Percentiles rank a stretch among this genome's conserved stretches.
Conservation (phyloP, 805 yeast genomes). For the Pichia ethanolica region DNA sequence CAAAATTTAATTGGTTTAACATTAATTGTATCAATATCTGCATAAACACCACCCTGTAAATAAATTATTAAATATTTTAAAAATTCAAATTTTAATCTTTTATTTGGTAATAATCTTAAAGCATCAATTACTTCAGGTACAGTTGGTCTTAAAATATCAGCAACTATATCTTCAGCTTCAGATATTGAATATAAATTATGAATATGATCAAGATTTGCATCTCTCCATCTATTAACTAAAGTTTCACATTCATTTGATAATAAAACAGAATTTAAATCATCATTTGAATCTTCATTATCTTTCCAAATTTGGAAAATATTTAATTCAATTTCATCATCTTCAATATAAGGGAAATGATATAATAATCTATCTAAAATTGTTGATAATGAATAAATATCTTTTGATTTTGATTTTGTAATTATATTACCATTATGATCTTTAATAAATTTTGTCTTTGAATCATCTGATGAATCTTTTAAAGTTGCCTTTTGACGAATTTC, state of each 20-base stretch:
- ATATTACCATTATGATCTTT: slow-evolving; percentile 5
- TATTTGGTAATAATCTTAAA: slow-evolving; percentile 43
- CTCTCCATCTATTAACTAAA: slow-evolving; percentile 29
- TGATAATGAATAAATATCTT: slow-evolving; percentile 23
- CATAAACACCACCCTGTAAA: slow-evolving; percentile 52
- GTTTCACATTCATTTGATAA: slow-evolving; percentile 23
- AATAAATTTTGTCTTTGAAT: neutral
- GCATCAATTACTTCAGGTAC: slow-evolving; percentile 49
- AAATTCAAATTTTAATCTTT: slow-evolving; percentile 44
- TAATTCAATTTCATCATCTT: slow-evolving; percentile 21
- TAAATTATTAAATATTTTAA: slow-evolving; percentile 45
- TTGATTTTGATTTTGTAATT: slow-evolving; percentile 16
- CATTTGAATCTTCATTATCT: slow-evolving; percentile 2
- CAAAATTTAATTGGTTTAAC: slow-evolving; percentile 37
- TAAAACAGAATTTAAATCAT: slow-evolving; percentile 6
- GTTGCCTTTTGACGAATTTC: neutral
- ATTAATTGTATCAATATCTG: slow-evolving; percentile 53
- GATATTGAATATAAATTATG: slow-evolving; percentile 21
- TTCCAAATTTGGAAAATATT: slow-evolving; percentile 28
- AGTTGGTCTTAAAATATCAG: slow-evolving; percentile 22
- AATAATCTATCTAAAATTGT: slow-evolving; percentile 25
- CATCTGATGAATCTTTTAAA: neutral
- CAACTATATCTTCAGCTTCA: slow-evolving; percentile 26
- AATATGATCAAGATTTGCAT: slow-evolving; percentile 24
- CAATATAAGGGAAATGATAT: slow-evolving; percentile 24